A percentile compares a stretch with the other conserved stretches of the same genome.
phyloP scores from a whole-genome alignment of 805 yeast species.

The Alloascoidea hylecoeti region DNA sequence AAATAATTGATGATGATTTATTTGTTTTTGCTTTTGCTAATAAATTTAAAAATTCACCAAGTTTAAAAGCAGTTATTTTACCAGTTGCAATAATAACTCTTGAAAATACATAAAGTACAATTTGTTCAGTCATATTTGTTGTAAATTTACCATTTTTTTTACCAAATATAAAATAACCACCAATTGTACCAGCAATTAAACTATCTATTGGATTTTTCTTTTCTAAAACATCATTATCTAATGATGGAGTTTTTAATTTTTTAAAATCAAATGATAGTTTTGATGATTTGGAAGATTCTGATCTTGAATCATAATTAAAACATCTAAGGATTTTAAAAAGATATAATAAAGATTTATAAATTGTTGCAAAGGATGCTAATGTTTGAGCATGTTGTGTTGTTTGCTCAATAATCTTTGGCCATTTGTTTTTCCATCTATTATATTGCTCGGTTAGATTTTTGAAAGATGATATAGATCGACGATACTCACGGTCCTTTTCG shows the following conservation, averaged over 20 bases:
- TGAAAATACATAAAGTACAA: conserved; percentile 60
- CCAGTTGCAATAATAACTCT: conserved; percentile 52
- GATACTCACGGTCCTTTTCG: conserved; percentile 30
- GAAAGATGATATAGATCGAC: too few relatives aligned
- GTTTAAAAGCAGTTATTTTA: conserved; percentile 24
- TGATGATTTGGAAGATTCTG: background rate
- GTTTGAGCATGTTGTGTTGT: conserved; percentile 41
- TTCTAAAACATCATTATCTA: background rate
- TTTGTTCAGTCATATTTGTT: conserved; percentile 48
- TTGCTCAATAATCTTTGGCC: conserved; percentile 31
- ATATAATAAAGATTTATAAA: conserved; percentile 28
- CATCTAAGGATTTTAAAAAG: conserved; percentile 13
- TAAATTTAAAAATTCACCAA: conserved; percentile 5
- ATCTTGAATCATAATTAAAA: conserved; percentile 15
- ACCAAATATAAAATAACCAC: conserved; percentile 27
- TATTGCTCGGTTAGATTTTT: too few relatives aligned
- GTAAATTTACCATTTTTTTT: conserved; percentile 18
- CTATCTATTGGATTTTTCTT: conserved; percentile 10
- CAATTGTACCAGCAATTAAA: conserved; percentile 21
- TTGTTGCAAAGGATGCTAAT: conserved; percentile 38
- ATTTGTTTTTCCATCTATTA: conserved; percentile 23
- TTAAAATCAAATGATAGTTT: background rate
- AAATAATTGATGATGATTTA: background rate
- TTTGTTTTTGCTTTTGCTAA: background rate
- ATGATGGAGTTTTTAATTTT: background rate